A percentile compares a stretch with the other conserved stretches of the same genome.
phyloP scores from a whole-genome alignment of 2,329 filamentous ascomycete genomes.

The Colletotrichum sansevieriae region DNA sequence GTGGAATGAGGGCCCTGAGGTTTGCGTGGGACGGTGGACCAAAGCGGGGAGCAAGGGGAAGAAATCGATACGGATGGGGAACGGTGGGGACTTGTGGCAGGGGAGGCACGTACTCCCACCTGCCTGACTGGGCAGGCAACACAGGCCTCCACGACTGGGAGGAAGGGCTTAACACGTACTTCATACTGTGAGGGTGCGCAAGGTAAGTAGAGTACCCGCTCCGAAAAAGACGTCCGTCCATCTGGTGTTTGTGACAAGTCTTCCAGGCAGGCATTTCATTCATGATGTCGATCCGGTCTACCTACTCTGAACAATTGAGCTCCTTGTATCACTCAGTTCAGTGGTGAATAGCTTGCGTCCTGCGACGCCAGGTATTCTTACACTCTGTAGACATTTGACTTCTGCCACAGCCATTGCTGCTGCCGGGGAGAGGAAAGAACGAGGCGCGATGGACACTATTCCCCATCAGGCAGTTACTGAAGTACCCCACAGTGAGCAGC shows the following conservation, averaged over 20 bases:
- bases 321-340: no score
- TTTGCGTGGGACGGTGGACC: conserved; percentile 32
- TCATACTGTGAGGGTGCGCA: background rate
- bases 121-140: conserved; percentile 37
- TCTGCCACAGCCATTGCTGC: background rate
- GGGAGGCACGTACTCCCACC: conserved; percentile 17
- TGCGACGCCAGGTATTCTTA: background rate
- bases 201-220: background rate
- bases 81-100: conserved; percentile 18
- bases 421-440: background rate
- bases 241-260: no score
- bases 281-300: background rate
- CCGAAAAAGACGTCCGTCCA: no score
- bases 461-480: conserved; percentile 23
- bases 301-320: no score
- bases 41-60: conserved; percentile 37
- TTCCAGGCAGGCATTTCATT: background rate
- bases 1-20: conserved; percentile 20
- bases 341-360: background rate
- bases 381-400: background rate
- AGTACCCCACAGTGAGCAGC: conserved; percentile 15
- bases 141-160: conserved; percentile 12
- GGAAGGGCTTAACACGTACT: background rate
- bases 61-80: conserved; percentile 36
- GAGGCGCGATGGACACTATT: conserved; percentile 17